Conservation (phyloP, 2,329 filamentous ascomycete genomes). For the Parafenestella ontariensis region DNA sequence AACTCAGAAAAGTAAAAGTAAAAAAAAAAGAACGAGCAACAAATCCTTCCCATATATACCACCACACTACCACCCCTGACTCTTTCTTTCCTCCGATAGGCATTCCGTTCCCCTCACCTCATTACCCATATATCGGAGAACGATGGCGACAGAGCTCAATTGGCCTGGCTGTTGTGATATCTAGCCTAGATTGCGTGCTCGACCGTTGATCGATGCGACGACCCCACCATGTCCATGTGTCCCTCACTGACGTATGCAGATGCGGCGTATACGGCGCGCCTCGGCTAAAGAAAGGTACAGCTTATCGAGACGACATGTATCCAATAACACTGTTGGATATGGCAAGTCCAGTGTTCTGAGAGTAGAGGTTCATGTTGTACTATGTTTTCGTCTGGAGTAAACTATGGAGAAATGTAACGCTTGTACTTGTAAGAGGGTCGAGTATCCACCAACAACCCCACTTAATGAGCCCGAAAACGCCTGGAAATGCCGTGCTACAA, state of each 20-base stretch:
- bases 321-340: not conserved
- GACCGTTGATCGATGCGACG: constrained; percentile 9
- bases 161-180: constrained; percentile 34
- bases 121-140: constrained; percentile 3
- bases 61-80: constrained; percentile 16
- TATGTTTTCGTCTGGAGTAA: too few species aligned
- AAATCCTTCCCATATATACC: constrained; percentile 4
- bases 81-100: too few species aligned
- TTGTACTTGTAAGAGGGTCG: not conserved
- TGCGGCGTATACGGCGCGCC: not conserved
- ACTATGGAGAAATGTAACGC: too few species aligned
- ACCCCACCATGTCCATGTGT: constrained; percentile 6
- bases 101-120: constrained; percentile 14
- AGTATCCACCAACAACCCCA: constrained; percentile 9
- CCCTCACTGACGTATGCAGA: constrained; percentile 3
- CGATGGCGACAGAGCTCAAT: constrained; percentile 20
- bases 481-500: not conserved
- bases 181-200: constrained; percentile 43
- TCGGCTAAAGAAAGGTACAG: constrained; percentile 1
- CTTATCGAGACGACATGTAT: not conserved
- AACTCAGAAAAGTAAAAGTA: too few species aligned
- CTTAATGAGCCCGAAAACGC: constrained; percentile 11
- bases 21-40: too few species aligned
- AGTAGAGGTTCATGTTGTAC: too few species aligned
- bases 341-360: not conserved